Conservation (phyloP, 345 rosid genomes). For the Melastoma malabathricum region DNA sequence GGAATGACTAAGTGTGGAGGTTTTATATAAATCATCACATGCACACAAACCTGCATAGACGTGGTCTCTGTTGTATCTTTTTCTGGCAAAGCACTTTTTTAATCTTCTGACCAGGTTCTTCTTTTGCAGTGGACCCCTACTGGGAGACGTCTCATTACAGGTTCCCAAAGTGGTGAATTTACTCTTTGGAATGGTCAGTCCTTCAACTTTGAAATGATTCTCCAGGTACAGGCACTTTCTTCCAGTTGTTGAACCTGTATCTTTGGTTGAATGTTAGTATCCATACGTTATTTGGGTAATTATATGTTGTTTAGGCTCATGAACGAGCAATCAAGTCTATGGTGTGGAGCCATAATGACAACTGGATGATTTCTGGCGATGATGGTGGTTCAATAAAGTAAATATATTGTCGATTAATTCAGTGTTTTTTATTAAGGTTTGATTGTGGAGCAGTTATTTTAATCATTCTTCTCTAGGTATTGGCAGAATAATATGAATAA, state of each 20-base stretch:
- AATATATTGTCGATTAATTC: background rate
- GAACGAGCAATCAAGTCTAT: slow-evolving; percentile 96
- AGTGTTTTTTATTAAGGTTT: too few relatives aligned
- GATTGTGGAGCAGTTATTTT: too few relatives aligned
- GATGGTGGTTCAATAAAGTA: slow-evolving; percentile 96
- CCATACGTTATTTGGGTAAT: slow-evolving; percentile 3
- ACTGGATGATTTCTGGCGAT: slow-evolving; percentile 98
- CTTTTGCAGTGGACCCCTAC: slow-evolving; percentile 85
- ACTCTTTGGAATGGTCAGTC: slow-evolving; percentile 99
- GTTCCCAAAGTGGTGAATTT: slow-evolving; percentile 95
- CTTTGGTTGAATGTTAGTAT: background rate
- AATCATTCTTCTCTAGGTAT: slow-evolving; percentile 31
- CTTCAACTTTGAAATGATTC: slow-evolving; percentile 92
- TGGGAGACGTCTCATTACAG: slow-evolving; percentile 91
- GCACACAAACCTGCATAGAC: too few relatives aligned
- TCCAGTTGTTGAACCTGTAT: background rate
- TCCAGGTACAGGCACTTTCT: slow-evolving; percentile 45
- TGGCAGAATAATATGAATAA: slow-evolving; percentile 99
- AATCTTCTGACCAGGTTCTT: slow-evolving; percentile 16
- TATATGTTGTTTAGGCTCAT: slow-evolving; percentile 57
- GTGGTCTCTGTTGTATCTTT: too few relatives aligned
- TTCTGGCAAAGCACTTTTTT: too few relatives aligned
- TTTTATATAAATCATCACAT: too few relatives aligned
- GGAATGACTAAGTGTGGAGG: too few relatives aligned
- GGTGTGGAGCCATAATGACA: slow-evolving; percentile 98